Conservation (phyloP, 2,329 filamentous ascomycete species). For the Colletotrichum sp. region DNA sequence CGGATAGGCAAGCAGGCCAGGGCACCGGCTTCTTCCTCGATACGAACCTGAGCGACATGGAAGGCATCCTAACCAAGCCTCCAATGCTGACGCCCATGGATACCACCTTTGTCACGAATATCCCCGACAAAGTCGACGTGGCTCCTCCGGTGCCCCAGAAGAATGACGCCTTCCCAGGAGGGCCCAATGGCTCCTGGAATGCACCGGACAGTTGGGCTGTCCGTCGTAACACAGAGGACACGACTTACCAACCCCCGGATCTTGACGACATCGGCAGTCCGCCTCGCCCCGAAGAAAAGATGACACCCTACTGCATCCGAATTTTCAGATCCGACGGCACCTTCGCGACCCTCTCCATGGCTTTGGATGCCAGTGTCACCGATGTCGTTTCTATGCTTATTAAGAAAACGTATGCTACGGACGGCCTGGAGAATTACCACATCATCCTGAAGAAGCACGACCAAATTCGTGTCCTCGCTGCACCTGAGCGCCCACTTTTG, state of each 20-base stretch:
- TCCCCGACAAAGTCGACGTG: conserved; percentile 47
- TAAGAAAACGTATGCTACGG: conserved; percentile 92
- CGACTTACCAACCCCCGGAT: conserved; percentile 60
- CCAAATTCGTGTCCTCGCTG: conserved; percentile 79
- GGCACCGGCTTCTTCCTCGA: conserved; percentile 78
- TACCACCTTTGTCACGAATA: conserved; percentile 50
- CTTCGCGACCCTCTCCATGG: conserved; percentile 88
- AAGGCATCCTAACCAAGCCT: conserved; percentile 81
- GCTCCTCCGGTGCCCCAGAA: conserved; percentile 24
- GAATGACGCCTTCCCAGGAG: conserved; percentile 21
- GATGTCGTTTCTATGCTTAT: conserved; percentile 91
- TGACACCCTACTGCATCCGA: conserved; percentile 85
- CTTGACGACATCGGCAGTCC: conserved; percentile 72
- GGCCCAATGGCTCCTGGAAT: conserved; percentile 75
- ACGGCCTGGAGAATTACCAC: conserved; percentile 91
- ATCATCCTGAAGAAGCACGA: conserved; percentile 95
- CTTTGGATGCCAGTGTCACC: conserved; percentile 81
- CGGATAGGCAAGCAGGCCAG: conserved; percentile 51
- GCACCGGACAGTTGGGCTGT: conserved; percentile 98
- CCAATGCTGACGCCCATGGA: conserved; percentile 75
- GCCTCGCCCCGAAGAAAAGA: conserved; percentile 76
- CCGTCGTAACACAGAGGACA: conserved; percentile 73
- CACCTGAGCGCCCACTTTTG: conserved; percentile 81
- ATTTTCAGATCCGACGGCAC: conserved; percentile 94
- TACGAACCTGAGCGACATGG: conserved; percentile 88